Conservation (phyloP, 441 rosid species). For the Daphne laureola region DNA sequence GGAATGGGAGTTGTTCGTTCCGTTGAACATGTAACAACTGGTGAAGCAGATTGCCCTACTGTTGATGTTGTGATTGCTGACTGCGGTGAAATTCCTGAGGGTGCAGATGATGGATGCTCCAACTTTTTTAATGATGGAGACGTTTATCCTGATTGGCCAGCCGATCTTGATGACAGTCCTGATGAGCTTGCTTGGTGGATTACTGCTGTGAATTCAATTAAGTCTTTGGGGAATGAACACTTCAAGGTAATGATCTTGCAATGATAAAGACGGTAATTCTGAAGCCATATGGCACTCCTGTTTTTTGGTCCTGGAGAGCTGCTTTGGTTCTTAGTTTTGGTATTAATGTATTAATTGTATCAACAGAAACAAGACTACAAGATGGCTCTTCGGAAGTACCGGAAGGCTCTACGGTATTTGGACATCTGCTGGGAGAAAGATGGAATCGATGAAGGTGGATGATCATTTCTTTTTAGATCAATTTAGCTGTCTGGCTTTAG, state of each 20-base stretch:
- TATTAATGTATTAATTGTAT: neutral
- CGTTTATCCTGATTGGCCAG: constrained; percentile 80
- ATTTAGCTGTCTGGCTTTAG: constrained; percentile 6
- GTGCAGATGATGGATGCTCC: constrained; percentile 68
- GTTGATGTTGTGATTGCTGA: constrained; percentile 49
- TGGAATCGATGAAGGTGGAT: constrained; percentile 79
- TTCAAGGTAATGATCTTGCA: constrained; percentile 42
- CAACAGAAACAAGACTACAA: constrained; percentile 77
- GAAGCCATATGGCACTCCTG: neutral
- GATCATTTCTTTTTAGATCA: neutral
- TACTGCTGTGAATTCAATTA: constrained; percentile 67
- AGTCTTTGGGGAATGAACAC: constrained; percentile 70
- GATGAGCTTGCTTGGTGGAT: constrained; percentile 87
- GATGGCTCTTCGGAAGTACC: constrained; percentile 90
- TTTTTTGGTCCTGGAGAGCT: neutral
- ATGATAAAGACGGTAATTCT: too few relatives aligned
- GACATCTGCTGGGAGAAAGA: constrained; percentile 99
- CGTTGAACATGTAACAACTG: constrained; percentile 57
- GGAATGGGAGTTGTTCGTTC: constrained; percentile 96
- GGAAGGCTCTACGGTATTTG: constrained; percentile 81
- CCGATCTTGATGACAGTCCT: constrained; percentile 62
- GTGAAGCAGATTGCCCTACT: constrained; percentile 48
- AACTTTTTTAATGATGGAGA: constrained; percentile 90
- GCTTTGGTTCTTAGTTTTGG: neutral
- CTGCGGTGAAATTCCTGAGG: constrained; percentile 79